Percentiles rank a stretch among this genome's conserved stretches.
phyloP scores from a whole-genome alignment of 2,329 filamentous ascomycete genomes.

The Massarina eburnea region DNA sequence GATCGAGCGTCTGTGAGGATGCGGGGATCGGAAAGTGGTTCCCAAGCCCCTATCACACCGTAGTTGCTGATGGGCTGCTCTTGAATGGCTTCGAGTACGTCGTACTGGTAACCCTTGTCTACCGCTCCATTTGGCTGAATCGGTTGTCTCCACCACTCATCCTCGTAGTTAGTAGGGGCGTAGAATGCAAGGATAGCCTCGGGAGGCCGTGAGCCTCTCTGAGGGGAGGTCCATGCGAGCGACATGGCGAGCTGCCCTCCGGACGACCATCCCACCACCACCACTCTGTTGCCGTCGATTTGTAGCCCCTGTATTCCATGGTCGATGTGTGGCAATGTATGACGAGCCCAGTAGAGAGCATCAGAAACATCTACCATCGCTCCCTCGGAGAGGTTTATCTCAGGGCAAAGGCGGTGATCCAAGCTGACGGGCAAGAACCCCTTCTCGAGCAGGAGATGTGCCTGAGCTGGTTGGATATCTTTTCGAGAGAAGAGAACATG shows the following conservation, averaged over 20 bases:
- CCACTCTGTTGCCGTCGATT: slow-evolving; percentile 25
- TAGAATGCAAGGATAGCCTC: slow-evolving; percentile 52
- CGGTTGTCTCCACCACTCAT: not conserved
- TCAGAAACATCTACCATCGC: slow-evolving; percentile 51
- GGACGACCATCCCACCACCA: slow-evolving; percentile 53
- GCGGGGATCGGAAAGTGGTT: slow-evolving; percentile 8
- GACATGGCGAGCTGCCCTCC: slow-evolving; percentile 53
- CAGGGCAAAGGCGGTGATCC: slow-evolving; percentile 56
- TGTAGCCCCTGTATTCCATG: not conserved
- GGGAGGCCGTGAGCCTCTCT: slow-evolving; percentile 39
- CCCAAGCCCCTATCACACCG: slow-evolving; percentile 1
- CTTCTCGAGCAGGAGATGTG: slow-evolving; percentile 36
- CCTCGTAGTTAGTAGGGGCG: slow-evolving; percentile 45
- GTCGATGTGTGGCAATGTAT: slow-evolving; percentile 26
- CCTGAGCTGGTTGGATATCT: slow-evolving; percentile 44
- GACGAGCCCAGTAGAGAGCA: slow-evolving; percentile 46
- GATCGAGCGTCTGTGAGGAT: slow-evolving; percentile 28
- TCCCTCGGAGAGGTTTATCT: slow-evolving; percentile 49
- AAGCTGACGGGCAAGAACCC: slow-evolving; percentile 53
- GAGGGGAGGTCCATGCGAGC: slow-evolving; percentile 41
- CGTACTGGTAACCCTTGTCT: not conserved
- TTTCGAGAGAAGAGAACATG: slow-evolving; percentile 44
- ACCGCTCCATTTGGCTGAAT: not conserved
- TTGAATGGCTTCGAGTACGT: slow-evolving; percentile 8
- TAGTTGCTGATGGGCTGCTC: slow-evolving; percentile 12